Percentiles rank a stretch among this genome's conserved stretches.
These are phyloP conservation scores for Coix lacrymajobi DNA, from an alignment of 176 grass and related monocot genomes.

Conservation along the genomic window DNA sequence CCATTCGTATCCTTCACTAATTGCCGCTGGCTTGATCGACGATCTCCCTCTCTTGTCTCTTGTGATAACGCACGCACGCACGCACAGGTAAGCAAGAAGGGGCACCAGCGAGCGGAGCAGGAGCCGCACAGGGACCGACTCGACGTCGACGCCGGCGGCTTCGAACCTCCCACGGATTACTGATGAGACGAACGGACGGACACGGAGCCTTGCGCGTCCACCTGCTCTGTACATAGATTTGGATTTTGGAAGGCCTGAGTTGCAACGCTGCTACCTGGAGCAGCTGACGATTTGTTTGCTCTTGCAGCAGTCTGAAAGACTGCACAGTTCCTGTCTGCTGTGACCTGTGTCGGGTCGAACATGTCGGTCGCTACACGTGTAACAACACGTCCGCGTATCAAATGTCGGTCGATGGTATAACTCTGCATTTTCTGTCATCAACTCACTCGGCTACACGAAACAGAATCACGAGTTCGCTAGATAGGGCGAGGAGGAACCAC, in stretches of 20 bases:
- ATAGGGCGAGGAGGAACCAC: too few species aligned
- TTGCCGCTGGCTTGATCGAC: background rate
- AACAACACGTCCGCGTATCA: background rate
- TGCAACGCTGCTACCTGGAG: background rate
- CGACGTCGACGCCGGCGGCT: background rate
- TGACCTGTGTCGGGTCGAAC: background rate
- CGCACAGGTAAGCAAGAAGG: constrained; percentile 78
- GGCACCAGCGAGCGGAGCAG: constrained; percentile 35
- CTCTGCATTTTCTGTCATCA: too few species aligned
- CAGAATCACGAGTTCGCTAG: background rate
- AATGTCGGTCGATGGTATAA: background rate
- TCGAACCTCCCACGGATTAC: constrained; percentile 55
- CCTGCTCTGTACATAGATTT: background rate
- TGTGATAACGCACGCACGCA: background rate
- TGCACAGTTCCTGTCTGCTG: background rate
- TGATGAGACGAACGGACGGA: constrained; percentile 18
- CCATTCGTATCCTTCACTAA: background rate
- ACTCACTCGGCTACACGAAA: background rate
- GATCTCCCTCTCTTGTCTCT: too few species aligned
- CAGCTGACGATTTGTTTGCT: background rate
- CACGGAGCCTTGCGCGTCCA: background rate
- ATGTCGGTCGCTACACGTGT: too few species aligned
- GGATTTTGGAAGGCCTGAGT: background rate
- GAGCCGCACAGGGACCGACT: constrained; percentile 18
- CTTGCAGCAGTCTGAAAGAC: background rate